Conservation (phyloP, 139 green algal genomes). For the Chlorella sp. region DNA sequence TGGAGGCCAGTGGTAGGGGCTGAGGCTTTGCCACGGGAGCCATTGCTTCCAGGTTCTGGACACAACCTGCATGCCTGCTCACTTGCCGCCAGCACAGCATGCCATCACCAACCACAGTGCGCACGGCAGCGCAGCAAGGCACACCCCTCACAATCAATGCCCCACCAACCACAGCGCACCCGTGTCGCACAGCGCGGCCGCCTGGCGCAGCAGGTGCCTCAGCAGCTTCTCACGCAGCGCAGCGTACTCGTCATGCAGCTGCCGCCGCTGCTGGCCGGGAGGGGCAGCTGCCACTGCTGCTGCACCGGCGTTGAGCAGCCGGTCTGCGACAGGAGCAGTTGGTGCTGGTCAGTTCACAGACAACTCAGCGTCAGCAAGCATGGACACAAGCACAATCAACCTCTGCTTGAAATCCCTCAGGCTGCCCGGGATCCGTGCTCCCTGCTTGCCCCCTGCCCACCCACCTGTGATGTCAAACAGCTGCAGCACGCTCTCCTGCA, state of each 20-base stretch:
- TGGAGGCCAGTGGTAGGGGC: too few relatives aligned
- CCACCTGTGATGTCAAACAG: slow-evolving; percentile 2
- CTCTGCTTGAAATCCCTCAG: too few relatives aligned
- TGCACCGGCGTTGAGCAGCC: slow-evolving; percentile 12
- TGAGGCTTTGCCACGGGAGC: too few relatives aligned
- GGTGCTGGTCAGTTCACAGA: too few relatives aligned
- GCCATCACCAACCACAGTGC: not conserved
- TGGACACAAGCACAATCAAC: too few relatives aligned
- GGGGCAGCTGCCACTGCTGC: not conserved
- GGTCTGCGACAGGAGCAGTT: not conserved
- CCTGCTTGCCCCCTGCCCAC: too few relatives aligned
- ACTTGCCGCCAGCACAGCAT: not conserved
- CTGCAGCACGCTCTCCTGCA: not conserved
- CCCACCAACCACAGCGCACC: not conserved
- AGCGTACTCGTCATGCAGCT: not conserved
- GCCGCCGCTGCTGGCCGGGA: not conserved
- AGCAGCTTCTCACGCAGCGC: not conserved
- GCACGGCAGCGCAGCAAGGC: not conserved
- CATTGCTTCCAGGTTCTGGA: too few relatives aligned
- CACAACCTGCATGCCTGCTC: too few relatives aligned
- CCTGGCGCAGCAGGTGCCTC: slow-evolving; percentile 14
- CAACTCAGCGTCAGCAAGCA: too few relatives aligned
- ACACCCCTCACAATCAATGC: not conserved
- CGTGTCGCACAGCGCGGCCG: not conserved
- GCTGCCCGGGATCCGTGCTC: too few relatives aligned